phyloP scores from a whole-genome alignment of 1,284 basidiomycete genomes.

The Puccinia brachypodii region DNA sequence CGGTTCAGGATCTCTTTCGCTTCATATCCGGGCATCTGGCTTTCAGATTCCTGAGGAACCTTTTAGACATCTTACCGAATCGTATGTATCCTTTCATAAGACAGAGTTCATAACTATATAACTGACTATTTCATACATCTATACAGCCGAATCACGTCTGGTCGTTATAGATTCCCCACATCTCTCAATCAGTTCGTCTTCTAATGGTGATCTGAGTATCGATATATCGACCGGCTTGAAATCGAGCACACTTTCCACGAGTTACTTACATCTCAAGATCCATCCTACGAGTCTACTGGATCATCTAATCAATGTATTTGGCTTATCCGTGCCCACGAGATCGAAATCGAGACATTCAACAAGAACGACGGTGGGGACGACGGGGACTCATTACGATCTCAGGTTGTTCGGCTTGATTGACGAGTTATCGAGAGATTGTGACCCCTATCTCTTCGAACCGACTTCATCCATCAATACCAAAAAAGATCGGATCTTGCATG shows the following conservation, averaged over 20 bases:
- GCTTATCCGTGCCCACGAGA: background rate
- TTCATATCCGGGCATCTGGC: conserved; percentile 2
- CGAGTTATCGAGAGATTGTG: background rate
- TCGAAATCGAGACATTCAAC: background rate
- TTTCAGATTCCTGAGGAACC: conserved; percentile 3
- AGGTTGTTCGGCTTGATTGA: conserved; percentile 25
- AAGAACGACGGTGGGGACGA: no score
- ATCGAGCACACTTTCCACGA: conserved; percentile 15
- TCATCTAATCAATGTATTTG: conserved; percentile 30
- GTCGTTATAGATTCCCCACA: conserved; percentile 40
- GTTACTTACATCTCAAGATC: conserved; percentile 22
- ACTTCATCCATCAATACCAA: background rate
- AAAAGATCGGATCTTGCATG: background rate
- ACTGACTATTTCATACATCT: background rate
- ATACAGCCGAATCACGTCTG: conserved; percentile 20
- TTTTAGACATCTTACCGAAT: conserved; percentile 22
- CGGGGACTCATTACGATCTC: conserved; percentile 30
- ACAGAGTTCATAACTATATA: no score
- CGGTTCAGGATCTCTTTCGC: conserved; percentile 12
- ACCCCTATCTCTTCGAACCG: conserved; percentile 15
- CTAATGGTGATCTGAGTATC: background rate
- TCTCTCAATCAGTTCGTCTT: background rate
- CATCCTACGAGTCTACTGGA: conserved; percentile 35
- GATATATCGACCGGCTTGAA: background rate
- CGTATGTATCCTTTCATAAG: background rate